phyloP scores from a whole-genome alignment of 1,284 basidiomycete genomes.

The Naganishia albida region DNA sequence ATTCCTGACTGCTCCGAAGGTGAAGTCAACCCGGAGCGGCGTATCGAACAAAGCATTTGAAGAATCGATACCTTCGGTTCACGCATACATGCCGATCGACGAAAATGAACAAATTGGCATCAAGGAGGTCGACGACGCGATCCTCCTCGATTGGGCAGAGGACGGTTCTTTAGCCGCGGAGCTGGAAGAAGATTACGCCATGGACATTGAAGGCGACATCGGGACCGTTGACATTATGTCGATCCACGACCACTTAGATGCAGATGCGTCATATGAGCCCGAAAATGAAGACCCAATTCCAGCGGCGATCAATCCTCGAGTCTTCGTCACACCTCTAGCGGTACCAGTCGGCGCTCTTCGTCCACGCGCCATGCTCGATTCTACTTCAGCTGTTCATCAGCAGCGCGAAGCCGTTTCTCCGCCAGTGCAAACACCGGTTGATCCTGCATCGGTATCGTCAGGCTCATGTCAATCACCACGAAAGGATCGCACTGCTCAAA shows the following conservation, averaged over 20 bases:
- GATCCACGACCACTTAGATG: background rate
- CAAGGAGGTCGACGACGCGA: slow-evolving; percentile 27
- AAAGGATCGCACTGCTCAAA: background rate
- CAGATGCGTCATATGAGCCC: background rate
- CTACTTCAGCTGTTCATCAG: background rate
- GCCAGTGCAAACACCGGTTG: background rate
- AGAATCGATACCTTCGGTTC: background rate
- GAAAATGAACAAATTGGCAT: slow-evolving; percentile 21
- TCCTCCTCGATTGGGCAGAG: slow-evolving; percentile 17
- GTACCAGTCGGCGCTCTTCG: slow-evolving; percentile 11
- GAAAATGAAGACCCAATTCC: background rate
- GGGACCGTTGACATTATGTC: no score
- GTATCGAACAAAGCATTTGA: background rate
- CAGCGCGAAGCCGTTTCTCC: background rate
- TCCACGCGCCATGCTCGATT: slow-evolving; percentile 14
- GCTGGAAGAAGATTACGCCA: background rate
- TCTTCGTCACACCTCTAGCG: slow-evolving; percentile 9
- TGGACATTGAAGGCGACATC: no score
- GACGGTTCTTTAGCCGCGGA: background rate
- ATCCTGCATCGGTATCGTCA: background rate
- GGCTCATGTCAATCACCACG: background rate
- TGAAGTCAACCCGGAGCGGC: no score
- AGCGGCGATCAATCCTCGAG: slow-evolving; percentile 4
- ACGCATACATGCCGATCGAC: background rate
- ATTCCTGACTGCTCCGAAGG: no score